A percentile compares a stretch with the other conserved stretches of the same genome.
Evolutionary conservation across 805 yeast species (phyloP).

Genomic region (Metschnikowia lunata): DNA sequence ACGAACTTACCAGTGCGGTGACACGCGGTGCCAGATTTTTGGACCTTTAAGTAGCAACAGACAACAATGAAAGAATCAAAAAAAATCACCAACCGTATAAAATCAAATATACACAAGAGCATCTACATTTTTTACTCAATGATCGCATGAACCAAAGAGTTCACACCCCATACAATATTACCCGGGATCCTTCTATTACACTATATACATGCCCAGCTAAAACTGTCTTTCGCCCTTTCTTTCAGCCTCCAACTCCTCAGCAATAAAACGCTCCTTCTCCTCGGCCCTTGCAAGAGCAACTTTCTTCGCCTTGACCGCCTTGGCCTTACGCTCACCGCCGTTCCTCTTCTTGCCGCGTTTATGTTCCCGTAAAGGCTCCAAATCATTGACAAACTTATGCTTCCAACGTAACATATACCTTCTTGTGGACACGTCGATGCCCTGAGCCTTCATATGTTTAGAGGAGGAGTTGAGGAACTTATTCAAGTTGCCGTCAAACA

Average conservation of each 20-base stretch:
- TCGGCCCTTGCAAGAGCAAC: slow-evolving; percentile 57
- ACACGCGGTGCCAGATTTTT: no score
- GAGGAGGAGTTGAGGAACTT: slow-evolving; percentile 57
- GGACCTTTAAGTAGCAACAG: no score
- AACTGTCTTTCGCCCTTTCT: slow-evolving; percentile 40
- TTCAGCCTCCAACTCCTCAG: slow-evolving; percentile 39
- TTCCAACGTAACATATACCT: slow-evolving; percentile 71
- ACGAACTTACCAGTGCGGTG: no score
- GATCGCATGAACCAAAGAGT: no score
- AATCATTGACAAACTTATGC: slow-evolving; percentile 57
- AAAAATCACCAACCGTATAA: no score
- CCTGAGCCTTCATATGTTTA: slow-evolving; percentile 61
- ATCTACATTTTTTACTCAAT: no score
- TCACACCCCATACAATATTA: no score
- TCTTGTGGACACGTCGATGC: slow-evolving; percentile 69
- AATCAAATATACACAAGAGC: no score
- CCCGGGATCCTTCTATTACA: background rate
- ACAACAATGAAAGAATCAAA: background rate
- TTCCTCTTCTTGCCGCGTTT: slow-evolving; percentile 65
- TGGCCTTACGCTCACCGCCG: slow-evolving; percentile 85
- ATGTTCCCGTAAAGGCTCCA: slow-evolving; percentile 50
- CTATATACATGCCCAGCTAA: slow-evolving; percentile 13
- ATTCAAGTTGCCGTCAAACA: slow-evolving; percentile 56
- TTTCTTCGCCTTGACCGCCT: slow-evolving; percentile 47
- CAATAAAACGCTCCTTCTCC: slow-evolving; percentile 41